Evolutionary conservation across 805 yeast genomes (phyloP).

Genomic region (Candida suzukii): DNA sequence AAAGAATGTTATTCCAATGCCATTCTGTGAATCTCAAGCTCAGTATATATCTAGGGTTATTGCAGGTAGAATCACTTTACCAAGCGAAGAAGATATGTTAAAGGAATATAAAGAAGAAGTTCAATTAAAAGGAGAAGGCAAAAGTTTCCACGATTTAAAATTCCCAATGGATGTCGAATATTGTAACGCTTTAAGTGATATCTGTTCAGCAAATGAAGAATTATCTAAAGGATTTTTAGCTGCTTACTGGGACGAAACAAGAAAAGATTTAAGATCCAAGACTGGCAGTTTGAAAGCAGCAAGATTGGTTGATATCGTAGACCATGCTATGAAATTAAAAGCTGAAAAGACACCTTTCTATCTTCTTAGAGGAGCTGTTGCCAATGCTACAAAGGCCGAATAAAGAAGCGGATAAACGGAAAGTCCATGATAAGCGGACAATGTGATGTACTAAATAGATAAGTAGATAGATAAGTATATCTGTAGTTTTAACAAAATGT

Average conservation of each 20-base stretch:
- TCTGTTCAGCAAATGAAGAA: conserved; percentile 28
- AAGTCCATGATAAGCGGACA: no score
- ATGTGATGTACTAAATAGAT: no score
- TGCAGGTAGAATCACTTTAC: conserved; percentile 36
- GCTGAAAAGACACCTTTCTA: conserved; percentile 18
- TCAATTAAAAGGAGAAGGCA: conserved; percentile 36
- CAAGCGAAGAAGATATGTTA: conserved; percentile 29
- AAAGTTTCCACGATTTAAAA: conserved; percentile 43
- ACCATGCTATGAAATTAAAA: conserved; percentile 20
- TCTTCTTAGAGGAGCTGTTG: conserved; percentile 13
- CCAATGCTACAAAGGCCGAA: background rate
- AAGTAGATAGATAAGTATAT: no score
- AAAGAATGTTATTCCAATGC: conserved; percentile 42
- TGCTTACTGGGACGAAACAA: conserved; percentile 21
- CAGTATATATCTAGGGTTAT: conserved; percentile 33
- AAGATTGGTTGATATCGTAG: conserved; percentile 20
- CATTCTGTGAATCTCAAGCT: conserved; percentile 43
- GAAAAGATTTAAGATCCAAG: conserved; percentile 15
- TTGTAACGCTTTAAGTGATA: conserved; percentile 36
- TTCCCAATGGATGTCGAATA: conserved; percentile 57
- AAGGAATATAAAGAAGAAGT: conserved; percentile 26
- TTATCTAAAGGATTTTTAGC: conserved; percentile 24
- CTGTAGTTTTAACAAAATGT: no score
- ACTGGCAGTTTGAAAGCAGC: conserved; percentile 21
- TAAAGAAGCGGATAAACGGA: no score